Evolutionary conservation across 1,284 basidiomycete genomes (phyloP), one percentile per base, ranked within the genome.

Genomic region (Cystobasidiaceae sp.): DNA sequence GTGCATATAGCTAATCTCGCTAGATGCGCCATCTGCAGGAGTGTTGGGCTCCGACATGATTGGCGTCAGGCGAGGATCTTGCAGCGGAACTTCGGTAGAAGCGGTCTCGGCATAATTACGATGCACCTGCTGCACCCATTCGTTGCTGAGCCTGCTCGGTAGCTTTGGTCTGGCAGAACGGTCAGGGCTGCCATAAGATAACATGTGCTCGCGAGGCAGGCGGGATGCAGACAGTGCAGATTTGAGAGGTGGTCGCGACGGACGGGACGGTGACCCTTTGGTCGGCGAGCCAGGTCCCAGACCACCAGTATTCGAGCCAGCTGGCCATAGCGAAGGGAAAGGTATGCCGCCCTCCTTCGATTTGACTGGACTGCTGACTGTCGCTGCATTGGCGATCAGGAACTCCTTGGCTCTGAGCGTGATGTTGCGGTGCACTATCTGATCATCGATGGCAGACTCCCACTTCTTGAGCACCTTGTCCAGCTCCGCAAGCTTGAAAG

Each of bases 401-500:
- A 56, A 56, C 27, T 56, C 54, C 27, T 56, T 56, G 0, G 54
- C 54, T 28, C 44, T 56, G n/a, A 50, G 7, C 19, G 45, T 34
- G 28, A 60, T 60, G 25, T 27, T 43, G 23, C 60, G 48, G 19
- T 62, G 49, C 5, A 51, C 32, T 6, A 62, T 19, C 19, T 62
- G 48, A n/a, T 62, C 60, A 28, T 62, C 60, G 19, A 62, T 62
- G 6, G 48, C 54, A 25, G n/a, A 32, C 32, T 62, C 60, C 60
- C 60, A 62, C 48, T 62, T 62, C 60, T 54, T 51, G 48, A 62
- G 19, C 17, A 54, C 50, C 25, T 52, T 62, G 15, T 62, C 60
- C 11, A 66, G 46, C 30, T 66, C 63, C 17, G 44, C 55, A 23
- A 57, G 46, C 46, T 59, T 66, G 56, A 58, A 67, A 23, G 65